phyloP scores from a whole-genome alignment of 2,329 filamentous ascomycete genomes.

The Penicillium sp. region DNA sequence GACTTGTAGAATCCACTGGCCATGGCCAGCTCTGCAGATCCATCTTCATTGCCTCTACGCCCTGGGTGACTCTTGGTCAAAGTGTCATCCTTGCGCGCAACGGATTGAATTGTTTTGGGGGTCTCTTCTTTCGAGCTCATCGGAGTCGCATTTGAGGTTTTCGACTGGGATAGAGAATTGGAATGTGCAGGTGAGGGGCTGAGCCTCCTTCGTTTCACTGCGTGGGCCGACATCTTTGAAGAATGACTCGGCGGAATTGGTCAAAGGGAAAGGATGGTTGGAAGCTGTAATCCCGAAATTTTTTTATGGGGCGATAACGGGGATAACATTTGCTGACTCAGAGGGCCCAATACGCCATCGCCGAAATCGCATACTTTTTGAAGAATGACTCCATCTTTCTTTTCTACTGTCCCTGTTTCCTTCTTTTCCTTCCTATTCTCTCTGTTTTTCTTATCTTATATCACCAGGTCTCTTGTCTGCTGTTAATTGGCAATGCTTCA shows the following conservation, averaged over 20 bases:
- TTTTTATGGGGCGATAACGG: slow-evolving; percentile 19
- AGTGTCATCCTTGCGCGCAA: slow-evolving; percentile 15
- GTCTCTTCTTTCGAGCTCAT: slow-evolving; percentile 33
- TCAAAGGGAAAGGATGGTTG: background rate
- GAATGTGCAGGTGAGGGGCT: slow-evolving; percentile 34
- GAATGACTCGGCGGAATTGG: background rate
- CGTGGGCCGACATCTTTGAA: slow-evolving; percentile 32
- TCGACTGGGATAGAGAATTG: slow-evolving; percentile 5
- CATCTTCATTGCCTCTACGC: slow-evolving; percentile 24
- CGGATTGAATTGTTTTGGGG: slow-evolving; percentile 20
- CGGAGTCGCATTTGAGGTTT: slow-evolving; percentile 10
- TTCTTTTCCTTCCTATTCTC: background rate
- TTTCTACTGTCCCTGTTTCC: background rate
- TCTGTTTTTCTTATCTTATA: slow-evolving; percentile 8
- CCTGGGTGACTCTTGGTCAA: slow-evolving; percentile 20
- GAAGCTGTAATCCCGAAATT: slow-evolving; percentile 6
- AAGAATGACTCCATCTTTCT: slow-evolving; percentile 7
- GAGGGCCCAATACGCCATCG: slow-evolving; percentile 2
- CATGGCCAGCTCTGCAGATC: slow-evolving; percentile 36
- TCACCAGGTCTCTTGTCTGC: background rate
- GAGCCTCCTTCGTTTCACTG: slow-evolving; percentile 50
- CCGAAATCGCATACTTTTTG: slow-evolving; percentile 23
- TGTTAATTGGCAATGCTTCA: slow-evolving; percentile 34
- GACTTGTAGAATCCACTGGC: slow-evolving; percentile 62
- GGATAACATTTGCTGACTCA: slow-evolving; percentile 4